These are phyloP conservation scores for Lactarius tabidus DNA, from an alignment of 768 basidiomycete species.

Conservation along the genomic window DNA sequence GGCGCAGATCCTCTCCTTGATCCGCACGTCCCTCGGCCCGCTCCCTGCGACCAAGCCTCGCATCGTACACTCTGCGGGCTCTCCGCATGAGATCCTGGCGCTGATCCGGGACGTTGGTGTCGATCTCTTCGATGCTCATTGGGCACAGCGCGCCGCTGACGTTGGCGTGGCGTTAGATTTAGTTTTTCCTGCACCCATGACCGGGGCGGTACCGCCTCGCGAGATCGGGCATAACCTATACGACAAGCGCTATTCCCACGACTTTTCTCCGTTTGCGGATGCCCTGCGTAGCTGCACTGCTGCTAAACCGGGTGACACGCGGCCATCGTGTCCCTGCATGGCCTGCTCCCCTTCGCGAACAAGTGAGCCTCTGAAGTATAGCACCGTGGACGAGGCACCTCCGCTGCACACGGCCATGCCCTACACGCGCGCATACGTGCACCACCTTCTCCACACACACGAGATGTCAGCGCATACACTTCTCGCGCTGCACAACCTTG, in stretches of 20 bases:
- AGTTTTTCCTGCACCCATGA: constrained; percentile 48
- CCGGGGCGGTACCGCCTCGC: constrained; percentile 25
- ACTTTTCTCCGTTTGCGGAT: constrained; percentile 54
- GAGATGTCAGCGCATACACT: constrained; percentile 85
- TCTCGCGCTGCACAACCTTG: constrained; percentile 70
- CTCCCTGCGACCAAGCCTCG: constrained; percentile 60
- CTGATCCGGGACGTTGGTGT: constrained; percentile 62
- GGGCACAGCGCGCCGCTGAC: constrained; percentile 65
- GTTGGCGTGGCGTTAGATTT: constrained; percentile 79
- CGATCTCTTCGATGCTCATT: constrained; percentile 72
- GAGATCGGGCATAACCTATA: constrained; percentile 76
- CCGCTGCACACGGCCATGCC: constrained; percentile 36
- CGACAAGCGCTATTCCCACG: constrained; percentile 48
- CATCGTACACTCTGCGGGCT: constrained; percentile 46
- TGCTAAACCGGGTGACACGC: constrained; percentile 37
- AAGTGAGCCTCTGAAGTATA: constrained; percentile 22
- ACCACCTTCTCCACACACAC: constrained; percentile 83
- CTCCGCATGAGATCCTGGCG: constrained; percentile 73
- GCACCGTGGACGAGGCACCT: constrained; percentile 26
- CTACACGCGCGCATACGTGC: constrained; percentile 62
- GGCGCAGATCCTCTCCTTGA: constrained; percentile 37
- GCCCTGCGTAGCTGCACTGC: constrained; percentile 40
- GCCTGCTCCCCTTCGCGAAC: constrained; percentile 31
- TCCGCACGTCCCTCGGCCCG: constrained; percentile 54
- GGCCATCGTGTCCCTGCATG: constrained; percentile 29